phyloP scores from a whole-genome alignment of 1,284 basidiomycete genomes.

The Neonothopanus nambi region DNA sequence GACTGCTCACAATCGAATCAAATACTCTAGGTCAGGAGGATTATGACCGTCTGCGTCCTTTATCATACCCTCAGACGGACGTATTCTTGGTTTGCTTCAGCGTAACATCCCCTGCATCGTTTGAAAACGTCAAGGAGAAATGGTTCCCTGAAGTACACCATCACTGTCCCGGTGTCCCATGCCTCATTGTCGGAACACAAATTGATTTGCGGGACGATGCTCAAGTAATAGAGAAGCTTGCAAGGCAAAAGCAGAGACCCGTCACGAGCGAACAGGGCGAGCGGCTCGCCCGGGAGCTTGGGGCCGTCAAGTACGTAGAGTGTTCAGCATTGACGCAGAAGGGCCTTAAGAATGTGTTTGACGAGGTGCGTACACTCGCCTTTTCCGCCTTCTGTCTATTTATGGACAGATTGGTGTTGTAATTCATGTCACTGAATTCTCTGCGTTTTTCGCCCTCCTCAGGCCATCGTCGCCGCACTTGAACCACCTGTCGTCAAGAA shows the following conservation, averaged over 20 bases:
- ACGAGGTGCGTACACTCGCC: conserved; percentile 73
- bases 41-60: conserved; percentile 97
- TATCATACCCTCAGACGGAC: conserved; percentile 99
- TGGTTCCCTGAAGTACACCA: conserved; percentile 99
- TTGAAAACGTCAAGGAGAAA: conserved; percentile 99
- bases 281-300: conserved; percentile 91
- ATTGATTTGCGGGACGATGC: conserved; percentile 95
- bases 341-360: conserved; percentile 99
- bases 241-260: conserved; percentile 94
- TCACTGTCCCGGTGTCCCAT: conserved; percentile 99
- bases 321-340: conserved; percentile 99
- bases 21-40: conserved; percentile 87
- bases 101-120: conserved; percentile 97
- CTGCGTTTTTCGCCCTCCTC: conserved; percentile 14
- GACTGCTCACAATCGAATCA: conserved; percentile 7
- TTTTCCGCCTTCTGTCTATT: conserved; percentile 8
- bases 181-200: conserved; percentile 98
- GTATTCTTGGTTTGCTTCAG: conserved; percentile 99
- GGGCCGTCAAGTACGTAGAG: conserved; percentile 98
- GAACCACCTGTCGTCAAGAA: conserved; percentile 93
- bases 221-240: conserved; percentile 92
- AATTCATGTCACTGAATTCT: conserved; percentile 15
- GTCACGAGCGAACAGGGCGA: conserved; percentile 90
- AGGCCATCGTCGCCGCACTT: conserved; percentile 98
- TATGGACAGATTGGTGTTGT: conserved; percentile 15